phyloP scores from a whole-genome alignment of 345 rosid species.

The Gossypium mustelinum region DNA sequence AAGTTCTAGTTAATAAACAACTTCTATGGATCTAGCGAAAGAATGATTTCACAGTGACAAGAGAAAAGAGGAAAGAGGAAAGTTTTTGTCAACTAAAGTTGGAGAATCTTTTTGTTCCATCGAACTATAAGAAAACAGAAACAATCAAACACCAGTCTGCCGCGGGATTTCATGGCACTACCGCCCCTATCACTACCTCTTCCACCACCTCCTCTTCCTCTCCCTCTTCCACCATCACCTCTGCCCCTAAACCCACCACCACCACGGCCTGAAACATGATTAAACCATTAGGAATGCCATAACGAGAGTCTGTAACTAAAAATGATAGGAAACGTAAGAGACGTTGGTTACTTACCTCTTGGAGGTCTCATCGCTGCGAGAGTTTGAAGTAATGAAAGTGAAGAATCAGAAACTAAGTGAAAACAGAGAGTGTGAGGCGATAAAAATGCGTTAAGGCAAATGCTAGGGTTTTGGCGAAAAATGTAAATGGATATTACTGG shows the following conservation, averaged over 20 bases:
- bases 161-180: constrained; percentile 34
- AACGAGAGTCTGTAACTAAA: background rate
- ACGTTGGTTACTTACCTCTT: constrained; percentile 30
- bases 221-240: constrained; percentile 32
- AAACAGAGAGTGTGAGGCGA: background rate
- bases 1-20: too few species aligned
- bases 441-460: background rate
- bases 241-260: constrained; percentile 31
- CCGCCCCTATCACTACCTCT: constrained; percentile 33
- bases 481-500: too few species aligned
- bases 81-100: too few species aligned
- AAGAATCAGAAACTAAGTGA: background rate
- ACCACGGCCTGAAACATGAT: constrained; percentile 38
- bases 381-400: too few species aligned
- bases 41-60: too few species aligned
- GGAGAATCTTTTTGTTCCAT: too few species aligned
- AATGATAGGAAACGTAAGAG: background rate
- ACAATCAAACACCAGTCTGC: background rate
- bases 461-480: background rate
- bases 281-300: background rate
- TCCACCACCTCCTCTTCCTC: constrained; percentile 31
- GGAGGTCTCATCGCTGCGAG: constrained; percentile 37
- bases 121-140: too few species aligned
- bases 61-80: too few species aligned
- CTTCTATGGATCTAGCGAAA: too few species aligned